Evolutionary conservation across 306 rosid genomes (phyloP).

Genomic region (Fragaria iinumae): DNA sequence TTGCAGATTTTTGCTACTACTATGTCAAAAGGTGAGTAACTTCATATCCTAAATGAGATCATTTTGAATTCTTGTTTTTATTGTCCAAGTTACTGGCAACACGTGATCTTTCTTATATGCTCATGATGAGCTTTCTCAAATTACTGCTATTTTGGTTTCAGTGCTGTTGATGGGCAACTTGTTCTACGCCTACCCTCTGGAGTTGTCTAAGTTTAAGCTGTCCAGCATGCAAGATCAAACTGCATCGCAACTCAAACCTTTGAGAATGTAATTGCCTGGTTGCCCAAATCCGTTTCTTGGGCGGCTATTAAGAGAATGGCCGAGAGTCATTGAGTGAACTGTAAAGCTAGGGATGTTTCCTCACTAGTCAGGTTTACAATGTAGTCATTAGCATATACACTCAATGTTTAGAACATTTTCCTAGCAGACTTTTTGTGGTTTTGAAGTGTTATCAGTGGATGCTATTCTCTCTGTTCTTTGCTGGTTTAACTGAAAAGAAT

Average conservation of each 20-base stretch:
- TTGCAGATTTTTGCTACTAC: constrained; percentile 85
- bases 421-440: not conserved
- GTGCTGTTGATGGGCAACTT: constrained; percentile 70
- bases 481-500: not conserved
- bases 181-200: constrained; percentile 71
- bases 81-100: not conserved
- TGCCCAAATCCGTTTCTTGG: not conserved
- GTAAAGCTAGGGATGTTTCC: constrained; percentile 8
- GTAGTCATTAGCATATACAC: constrained; percentile 4
- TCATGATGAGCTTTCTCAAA: not conserved
- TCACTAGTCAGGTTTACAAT: constrained; percentile 1
- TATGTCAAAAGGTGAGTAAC: constrained; percentile 58
- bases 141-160: constrained; percentile 33
- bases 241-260: not conserved
- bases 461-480: not conserved
- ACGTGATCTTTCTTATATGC: not conserved
- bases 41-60: not conserved
- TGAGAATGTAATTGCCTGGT: not conserved
- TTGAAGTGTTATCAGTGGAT: not conserved
- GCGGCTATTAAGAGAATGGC: not conserved
- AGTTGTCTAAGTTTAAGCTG: constrained; percentile 43
- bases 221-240: not conserved
- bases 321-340: not conserved
- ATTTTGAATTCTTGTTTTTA: not conserved
- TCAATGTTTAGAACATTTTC: not conserved